Evolutionary conservation across 192 early-diverging fungal genomes (phyloP), one percentile per base, ranked within the genome.

Genomic region (Obelidium mucronatum): DNA sequence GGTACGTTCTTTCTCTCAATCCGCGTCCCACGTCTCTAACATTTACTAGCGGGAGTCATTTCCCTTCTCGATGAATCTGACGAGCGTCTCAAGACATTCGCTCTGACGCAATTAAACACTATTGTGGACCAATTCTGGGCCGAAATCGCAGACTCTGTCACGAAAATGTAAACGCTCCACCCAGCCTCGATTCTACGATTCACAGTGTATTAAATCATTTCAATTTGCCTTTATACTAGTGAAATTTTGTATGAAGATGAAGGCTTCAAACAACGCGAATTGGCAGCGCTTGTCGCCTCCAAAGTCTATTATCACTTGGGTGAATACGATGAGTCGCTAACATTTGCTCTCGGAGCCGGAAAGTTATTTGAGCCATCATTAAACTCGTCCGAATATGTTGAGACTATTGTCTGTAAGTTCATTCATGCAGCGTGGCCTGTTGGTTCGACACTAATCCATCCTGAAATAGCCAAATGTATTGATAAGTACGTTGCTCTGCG

Each of bases 271-370:
- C 84, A 97, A 67, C 88, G 94, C 67, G 81, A 95, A 77, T 86
- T 98, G 35, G 97, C 98, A 36, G 96, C 96, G 22, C 84, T 99
- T 48, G 94, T 99, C 1, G 96, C 96, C 3, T 97, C 98, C 64
- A 99, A 99, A 84, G 94, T 98, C 2, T 98, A 98, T 85, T 98
- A 96, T 74, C 94, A 99, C 75, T 85, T 98, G 40, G 97, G 96
- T 40, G 97, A 97, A 75, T 93, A 94, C 74, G 94, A 98, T 59
- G 96, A 98, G 55, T 97, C 98, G 11, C 81, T 99, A 70, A 87
- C 86, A 53, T 99, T 98, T 92, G 98, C 98, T 5, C 83, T 99
- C 26, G 95, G 95, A 30, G 95, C 98, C 5, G 98, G 94, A 30
- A 80, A 93, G 64, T 84, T 94, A 28, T 97, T 99, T 85, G 93